Conservation (phyloP, 208 protist genomes). For the Acanthamoeba castellanii region DNA sequence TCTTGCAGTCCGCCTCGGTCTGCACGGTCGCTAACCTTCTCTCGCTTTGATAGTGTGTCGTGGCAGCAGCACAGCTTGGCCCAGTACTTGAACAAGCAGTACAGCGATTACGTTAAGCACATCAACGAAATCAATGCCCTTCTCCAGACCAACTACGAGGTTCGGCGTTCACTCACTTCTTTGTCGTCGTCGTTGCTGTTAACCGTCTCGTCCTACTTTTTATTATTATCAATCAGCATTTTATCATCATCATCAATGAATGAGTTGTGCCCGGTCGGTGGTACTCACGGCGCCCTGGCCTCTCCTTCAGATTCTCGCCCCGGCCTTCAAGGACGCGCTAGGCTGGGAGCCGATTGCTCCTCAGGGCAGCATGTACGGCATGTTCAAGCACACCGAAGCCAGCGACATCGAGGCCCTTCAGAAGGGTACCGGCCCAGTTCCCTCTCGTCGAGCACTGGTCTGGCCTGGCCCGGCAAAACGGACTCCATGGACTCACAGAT, state of each 20-base stretch:
- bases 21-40: too few species aligned
- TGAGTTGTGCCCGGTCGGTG: neutral
- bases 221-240: neutral
- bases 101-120: constrained; percentile 63
- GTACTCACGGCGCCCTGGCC: neutral
- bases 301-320: constrained; percentile 8
- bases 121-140: constrained; percentile 52
- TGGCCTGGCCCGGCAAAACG: neutral
- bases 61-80: neutral
- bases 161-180: neutral
- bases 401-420: constrained; percentile 62
- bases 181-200: neutral
- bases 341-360: constrained; percentile 64
- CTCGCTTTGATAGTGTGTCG: neutral
- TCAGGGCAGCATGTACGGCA: constrained; percentile 69
- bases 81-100: constrained; percentile 62
- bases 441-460: neutral
- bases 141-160: constrained; percentile 65
- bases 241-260: neutral
- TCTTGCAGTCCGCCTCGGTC: neutral
- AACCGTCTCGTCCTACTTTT: neutral
- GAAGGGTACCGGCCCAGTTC: neutral
- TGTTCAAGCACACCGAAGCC: constrained; percentile 36
- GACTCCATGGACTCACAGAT: neutral
- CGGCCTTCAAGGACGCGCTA: constrained; percentile 31